phyloP scores from a whole-genome alignment of 1,139 yeast genomes.

The Candida sp. region DNA sequence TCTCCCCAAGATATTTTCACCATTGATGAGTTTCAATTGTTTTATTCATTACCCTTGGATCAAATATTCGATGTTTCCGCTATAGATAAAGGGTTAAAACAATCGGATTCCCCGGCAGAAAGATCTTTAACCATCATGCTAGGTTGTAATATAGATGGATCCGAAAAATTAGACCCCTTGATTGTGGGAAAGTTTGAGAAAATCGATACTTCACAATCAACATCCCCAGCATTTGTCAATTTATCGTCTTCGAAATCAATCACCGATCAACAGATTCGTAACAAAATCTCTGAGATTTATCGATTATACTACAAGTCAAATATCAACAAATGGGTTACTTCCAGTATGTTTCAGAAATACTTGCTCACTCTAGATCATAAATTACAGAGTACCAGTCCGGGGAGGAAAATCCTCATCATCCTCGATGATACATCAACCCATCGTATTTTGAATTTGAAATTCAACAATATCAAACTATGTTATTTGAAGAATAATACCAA shows the following conservation, averaged over 20 bases:
- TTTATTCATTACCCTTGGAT: constrained; percentile 60
- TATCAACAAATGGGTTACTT: constrained; percentile 62
- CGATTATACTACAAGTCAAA: constrained; percentile 58
- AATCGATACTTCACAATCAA: constrained; percentile 41
- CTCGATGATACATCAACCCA: constrained; percentile 66
- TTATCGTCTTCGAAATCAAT: constrained; percentile 14
- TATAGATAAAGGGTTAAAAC: constrained; percentile 44
- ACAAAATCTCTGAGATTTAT: constrained; percentile 50
- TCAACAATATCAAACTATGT: constrained; percentile 48
- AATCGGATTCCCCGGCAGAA: constrained; percentile 47
- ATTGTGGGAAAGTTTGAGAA: constrained; percentile 60
- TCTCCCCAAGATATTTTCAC: constrained; percentile 56
- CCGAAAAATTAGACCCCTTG: constrained; percentile 58
- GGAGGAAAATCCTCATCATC: constrained; percentile 50
- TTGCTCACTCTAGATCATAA: constrained; percentile 58
- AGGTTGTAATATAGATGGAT: constrained; percentile 61
- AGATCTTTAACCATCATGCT: constrained; percentile 58
- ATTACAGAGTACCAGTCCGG: constrained; percentile 30
- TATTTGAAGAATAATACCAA: constrained; percentile 39
- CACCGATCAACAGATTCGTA: constrained; percentile 27
- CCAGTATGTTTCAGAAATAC: constrained; percentile 65
- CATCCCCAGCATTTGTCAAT: constrained; percentile 27
- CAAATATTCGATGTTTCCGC: constrained; percentile 51
- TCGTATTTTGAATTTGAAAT: constrained; percentile 53
- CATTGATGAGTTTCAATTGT: constrained; percentile 58